phyloP scores from a whole-genome alignment of 495 filamentous ascomycete genomes.

The Massariosphaeria phaeospora region DNA sequence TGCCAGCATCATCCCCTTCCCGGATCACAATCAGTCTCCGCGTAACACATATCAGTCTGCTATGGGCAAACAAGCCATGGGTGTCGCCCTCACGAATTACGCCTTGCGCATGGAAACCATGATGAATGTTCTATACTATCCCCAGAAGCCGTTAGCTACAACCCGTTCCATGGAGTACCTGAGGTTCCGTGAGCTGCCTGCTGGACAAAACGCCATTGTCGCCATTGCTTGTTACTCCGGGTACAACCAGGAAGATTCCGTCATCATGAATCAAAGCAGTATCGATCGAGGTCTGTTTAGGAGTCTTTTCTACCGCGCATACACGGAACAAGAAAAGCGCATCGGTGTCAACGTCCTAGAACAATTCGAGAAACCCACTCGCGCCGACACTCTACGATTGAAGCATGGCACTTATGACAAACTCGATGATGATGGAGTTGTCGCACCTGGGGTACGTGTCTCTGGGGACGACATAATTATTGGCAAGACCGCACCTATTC shows the following conservation, averaged over 20 bases:
- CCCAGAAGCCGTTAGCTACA: slow-evolving; percentile 93
- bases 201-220: slow-evolving; percentile 97
- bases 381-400: slow-evolving; percentile 78
- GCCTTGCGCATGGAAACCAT: slow-evolving; percentile 97
- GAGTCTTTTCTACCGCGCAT: slow-evolving; percentile 95
- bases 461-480: slow-evolving; percentile 99
- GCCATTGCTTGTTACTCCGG: slow-evolving; percentile 95
- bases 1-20: slow-evolving; percentile 98
- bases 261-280: slow-evolving; percentile 99
- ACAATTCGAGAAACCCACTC: slow-evolving; percentile 87
- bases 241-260: slow-evolving; percentile 99
- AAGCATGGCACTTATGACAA: slow-evolving; percentile 98
- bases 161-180: slow-evolving; percentile 98
- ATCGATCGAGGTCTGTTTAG: slow-evolving; percentile 97
- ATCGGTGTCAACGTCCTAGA: slow-evolving; percentile 86
- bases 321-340: slow-evolving; percentile 91
- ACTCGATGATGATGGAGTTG: slow-evolving; percentile 89
- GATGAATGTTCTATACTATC: slow-evolving; percentile 98
- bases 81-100: slow-evolving; percentile 95
- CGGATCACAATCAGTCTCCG: slow-evolving; percentile 97
- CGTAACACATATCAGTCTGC: slow-evolving; percentile 99
- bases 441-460: slow-evolving; percentile 87
- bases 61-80: slow-evolving; percentile 99
- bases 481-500: slow-evolving; percentile 92
- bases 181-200: slow-evolving; percentile 93